These are phyloP conservation scores for Sporisorium reilianum DNA, from an alignment of 1,284 basidiomycete genomes.

Conservation along the genomic window DNA sequence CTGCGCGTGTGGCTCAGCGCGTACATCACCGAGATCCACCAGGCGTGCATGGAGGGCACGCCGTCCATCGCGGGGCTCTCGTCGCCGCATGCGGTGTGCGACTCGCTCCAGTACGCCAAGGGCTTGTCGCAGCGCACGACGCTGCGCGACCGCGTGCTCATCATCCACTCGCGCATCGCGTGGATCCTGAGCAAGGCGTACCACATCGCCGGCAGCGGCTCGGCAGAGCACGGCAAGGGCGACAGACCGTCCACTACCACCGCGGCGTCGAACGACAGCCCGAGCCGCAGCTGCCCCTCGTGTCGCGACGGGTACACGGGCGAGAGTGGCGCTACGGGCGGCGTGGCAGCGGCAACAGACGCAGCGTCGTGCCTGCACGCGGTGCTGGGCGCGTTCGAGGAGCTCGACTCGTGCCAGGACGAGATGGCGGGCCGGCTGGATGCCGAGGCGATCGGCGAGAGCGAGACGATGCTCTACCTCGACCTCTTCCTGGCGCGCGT, in stretches of 20 bases:
- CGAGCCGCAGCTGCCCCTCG: constrained; percentile 20
- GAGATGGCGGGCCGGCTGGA: constrained; percentile 37
- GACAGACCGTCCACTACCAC: not conserved
- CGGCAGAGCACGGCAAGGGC: constrained; percentile 9
- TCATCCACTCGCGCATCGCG: constrained; percentile 30
- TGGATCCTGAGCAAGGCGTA: constrained; percentile 45
- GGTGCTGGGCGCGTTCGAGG: constrained; percentile 28
- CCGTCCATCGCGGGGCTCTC: constrained; percentile 26
- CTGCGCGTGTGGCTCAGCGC: constrained; percentile 41
- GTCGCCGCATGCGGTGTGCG: constrained; percentile 31
- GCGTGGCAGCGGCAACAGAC: constrained; percentile 2
- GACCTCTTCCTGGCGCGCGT: constrained; percentile 33
- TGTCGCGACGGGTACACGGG: constrained; percentile 16
- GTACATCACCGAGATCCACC: constrained; percentile 42
- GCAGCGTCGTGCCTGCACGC: constrained; percentile 22
- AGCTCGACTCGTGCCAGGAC: constrained; percentile 39
- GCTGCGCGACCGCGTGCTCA: constrained; percentile 30
- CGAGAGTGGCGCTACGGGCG: not conserved
- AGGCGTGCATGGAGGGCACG: constrained; percentile 38
- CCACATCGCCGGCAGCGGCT: constrained; percentile 24
- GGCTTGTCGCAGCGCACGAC: constrained; percentile 31
- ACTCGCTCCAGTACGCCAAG: constrained; percentile 30
- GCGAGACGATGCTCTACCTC: constrained; percentile 38
- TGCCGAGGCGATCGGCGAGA: constrained; percentile 29
- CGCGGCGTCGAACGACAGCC: constrained; percentile 15